These are phyloP conservation scores for Erodium trifolium DNA, from an alignment of 441 rosid genomes.

Conservation along the genomic window DNA sequence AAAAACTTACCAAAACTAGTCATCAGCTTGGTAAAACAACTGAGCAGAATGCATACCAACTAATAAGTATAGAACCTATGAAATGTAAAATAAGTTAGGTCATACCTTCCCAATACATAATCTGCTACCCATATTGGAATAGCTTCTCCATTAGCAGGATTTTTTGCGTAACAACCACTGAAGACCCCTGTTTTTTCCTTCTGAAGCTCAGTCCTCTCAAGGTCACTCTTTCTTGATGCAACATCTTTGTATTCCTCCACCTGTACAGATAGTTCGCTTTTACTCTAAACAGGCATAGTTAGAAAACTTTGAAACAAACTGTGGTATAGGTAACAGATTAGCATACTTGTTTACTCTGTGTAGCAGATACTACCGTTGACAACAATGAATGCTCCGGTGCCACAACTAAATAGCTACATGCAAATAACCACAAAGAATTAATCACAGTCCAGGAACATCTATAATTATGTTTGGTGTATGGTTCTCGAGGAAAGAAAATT, in stretches of 20 bases:
- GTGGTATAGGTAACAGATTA: constrained; percentile 5
- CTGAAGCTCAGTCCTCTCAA: constrained; percentile 95
- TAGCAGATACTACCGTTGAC: constrained; percentile 42
- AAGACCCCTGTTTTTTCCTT: constrained; percentile 91
- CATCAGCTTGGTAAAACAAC: constrained; percentile 2
- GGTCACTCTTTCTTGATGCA: constrained; percentile 79
- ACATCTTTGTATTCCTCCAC: constrained; percentile 77
- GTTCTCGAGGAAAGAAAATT: no score
- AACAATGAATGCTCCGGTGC: constrained; percentile 81
- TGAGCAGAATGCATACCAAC: neutral
- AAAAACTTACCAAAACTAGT: constrained; percentile 10
- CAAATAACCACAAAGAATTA: constrained; percentile 12
- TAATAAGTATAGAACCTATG: constrained; percentile 5
- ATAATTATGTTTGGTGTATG: neutral
- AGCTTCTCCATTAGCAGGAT: constrained; percentile 80
- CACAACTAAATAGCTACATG: constrained; percentile 79
- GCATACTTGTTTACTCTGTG: constrained; percentile 46
- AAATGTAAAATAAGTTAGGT: constrained; percentile 9
- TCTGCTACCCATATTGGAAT: constrained; percentile 97
- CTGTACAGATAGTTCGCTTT: constrained; percentile 30
- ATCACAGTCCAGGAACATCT: constrained; percentile 14
- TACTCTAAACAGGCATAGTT: constrained; percentile 5
- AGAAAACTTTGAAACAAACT: constrained; percentile 13
- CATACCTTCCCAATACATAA: constrained; percentile 82
- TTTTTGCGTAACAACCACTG: constrained; percentile 72